Evolutionary conservation across 1,284 basidiomycete species (phyloP), one percentile per base, ranked within the genome.

Genomic region (Ceraceosorus guamensis): DNA sequence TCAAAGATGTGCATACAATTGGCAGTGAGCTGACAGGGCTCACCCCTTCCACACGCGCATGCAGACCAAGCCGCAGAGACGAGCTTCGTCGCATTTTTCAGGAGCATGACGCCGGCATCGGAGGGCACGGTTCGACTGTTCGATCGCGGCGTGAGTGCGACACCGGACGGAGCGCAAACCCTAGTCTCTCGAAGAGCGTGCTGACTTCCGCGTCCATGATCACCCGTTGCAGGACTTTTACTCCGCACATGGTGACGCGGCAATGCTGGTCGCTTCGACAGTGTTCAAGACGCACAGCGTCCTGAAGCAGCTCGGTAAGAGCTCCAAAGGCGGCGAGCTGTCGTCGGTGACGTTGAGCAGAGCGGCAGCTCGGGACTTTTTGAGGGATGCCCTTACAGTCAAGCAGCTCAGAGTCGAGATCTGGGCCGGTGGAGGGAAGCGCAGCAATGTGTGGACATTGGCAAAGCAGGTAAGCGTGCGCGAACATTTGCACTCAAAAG

Each of bases 401-500:
- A 87, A 85, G 75, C 93, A 98, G 78, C 83, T 99, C 67, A 83
- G 88, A 34, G 84, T 98, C n/a, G 91, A 98, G 78, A 95, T 98
- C 53, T 76, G 67, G 66, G 66, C 66, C 24, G 80, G 83, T 83
- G 0, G 83, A 83, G 68, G 73, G 46, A 55, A 85, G 84, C 8
- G 91, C 87, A 78, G 87, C 86, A 73, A 83, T 82, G 14, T 76
- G 81, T 64, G 47, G 70, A 79, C 79, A 33, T 71, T 95, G 46
- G 84, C 85, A 70, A 91, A 91, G 77, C 85, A 89, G 81, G 89
- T 86, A 63, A 59, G 80, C 65, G 1, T 33, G 11, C 3, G 31
- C 46, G 33, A 55, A 14, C 31, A 2, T 13, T 4, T 30, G 6
- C 5, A 30, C 48, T 8, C 30, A 6, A 7, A 18, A 46, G 16